Evolutionary conservation across 495 filamentous ascomycete species (phyloP).

Genomic region (Penicillium alfredii): DNA sequence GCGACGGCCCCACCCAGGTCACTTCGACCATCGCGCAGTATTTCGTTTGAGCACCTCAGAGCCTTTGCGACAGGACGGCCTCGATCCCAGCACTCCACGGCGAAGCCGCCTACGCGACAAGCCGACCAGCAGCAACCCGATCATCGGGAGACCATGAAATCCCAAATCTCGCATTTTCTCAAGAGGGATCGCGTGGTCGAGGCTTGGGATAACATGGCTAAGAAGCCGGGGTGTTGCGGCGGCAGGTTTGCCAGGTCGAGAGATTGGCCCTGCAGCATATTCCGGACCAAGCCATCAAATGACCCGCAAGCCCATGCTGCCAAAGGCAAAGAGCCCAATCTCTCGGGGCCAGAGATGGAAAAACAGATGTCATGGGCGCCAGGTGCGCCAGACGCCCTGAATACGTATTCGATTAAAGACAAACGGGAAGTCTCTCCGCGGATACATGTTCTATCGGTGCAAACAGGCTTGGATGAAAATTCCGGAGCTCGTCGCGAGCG

Average conservation of each 20-base stretch:
- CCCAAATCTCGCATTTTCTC: slow-evolving; percentile 35
- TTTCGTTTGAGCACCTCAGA: slow-evolving; percentile 28
- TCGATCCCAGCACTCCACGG: slow-evolving; percentile 13
- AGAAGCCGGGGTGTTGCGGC: slow-evolving; percentile 12
- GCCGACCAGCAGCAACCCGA: slow-evolving; percentile 7
- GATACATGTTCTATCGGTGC: slow-evolving; percentile 32
- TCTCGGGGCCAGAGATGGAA: slow-evolving; percentile 14
- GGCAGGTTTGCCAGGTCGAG: slow-evolving; percentile 14
- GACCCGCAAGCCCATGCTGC: slow-evolving; percentile 3
- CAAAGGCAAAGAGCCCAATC: slow-evolving; percentile 4
- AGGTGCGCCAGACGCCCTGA: slow-evolving; percentile 25
- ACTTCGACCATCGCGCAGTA: slow-evolving; percentile 17
- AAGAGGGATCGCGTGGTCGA: slow-evolving; percentile 38
- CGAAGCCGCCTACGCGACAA: slow-evolving; percentile 5
- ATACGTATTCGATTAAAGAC: slow-evolving; percentile 33
- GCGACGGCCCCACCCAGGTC: slow-evolving; percentile 26
- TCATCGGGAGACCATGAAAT: slow-evolving; percentile 29
- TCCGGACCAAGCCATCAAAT: slow-evolving; percentile 26
- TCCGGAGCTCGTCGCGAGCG: not conserved
- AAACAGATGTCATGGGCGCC: slow-evolving; percentile 32
- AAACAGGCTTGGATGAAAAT: slow-evolving; percentile 25
- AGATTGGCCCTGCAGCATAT: slow-evolving; percentile 33
- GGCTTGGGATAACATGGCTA: slow-evolving; percentile 29
- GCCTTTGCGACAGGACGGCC: slow-evolving; percentile 14
- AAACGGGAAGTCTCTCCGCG: slow-evolving; percentile 25